These are phyloP conservation scores for Trifolium repens DNA, from an alignment of 306 rosid genomes.

Conservation along the genomic window DNA sequence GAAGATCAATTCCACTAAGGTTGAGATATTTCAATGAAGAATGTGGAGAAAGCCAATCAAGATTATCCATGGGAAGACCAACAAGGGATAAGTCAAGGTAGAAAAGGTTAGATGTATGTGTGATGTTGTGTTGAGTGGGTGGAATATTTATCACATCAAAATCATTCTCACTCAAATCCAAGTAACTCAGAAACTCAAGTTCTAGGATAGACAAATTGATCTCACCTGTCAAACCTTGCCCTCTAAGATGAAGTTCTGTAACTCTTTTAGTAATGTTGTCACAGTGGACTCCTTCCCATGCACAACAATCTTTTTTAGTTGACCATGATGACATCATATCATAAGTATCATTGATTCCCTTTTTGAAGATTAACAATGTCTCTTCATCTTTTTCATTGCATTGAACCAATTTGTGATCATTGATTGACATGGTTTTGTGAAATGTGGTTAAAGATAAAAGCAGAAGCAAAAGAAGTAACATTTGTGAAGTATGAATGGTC, in stretches of 20 bases:
- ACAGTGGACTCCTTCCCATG: constrained; percentile 27
- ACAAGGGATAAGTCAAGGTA: constrained; percentile 1
- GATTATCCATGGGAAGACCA: background rate
- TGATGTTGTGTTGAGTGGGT: background rate
- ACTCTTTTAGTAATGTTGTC: constrained; percentile 6
- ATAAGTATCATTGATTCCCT: background rate
- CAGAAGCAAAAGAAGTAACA: too few species aligned
- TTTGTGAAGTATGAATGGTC: too few species aligned
- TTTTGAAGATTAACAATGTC: background rate
- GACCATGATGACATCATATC: background rate
- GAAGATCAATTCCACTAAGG: background rate
- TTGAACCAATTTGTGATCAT: too few species aligned
- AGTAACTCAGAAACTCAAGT: too few species aligned
- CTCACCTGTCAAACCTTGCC: background rate
- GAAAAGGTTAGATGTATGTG: background rate
- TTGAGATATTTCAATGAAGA: constrained; percentile 26
- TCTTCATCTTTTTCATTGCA: too few species aligned
- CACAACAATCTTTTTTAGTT: constrained; percentile 11
- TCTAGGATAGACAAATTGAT: background rate
- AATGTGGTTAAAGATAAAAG: too few species aligned
- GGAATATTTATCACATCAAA: background rate
- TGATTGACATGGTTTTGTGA: too few species aligned
- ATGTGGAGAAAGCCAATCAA: constrained; percentile 11
- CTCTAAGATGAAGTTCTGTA: background rate
- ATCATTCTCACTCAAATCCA: rapidly evolving